Evolutionary conservation across 306 rosid genomes (phyloP).

Genomic region (Trifolium fragiferum): DNA sequence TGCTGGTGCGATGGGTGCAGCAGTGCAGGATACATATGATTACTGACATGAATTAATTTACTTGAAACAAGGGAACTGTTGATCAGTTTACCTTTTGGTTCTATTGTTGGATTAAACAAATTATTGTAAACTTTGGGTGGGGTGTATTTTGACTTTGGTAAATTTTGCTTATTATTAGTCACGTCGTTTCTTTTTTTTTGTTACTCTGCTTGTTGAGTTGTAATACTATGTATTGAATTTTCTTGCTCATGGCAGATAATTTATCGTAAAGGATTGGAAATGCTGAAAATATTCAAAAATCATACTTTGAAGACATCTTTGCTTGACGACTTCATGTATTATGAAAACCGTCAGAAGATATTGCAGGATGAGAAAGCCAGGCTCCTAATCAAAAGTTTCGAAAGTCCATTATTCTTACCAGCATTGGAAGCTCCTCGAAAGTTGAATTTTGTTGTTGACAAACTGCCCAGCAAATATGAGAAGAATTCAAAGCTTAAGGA

Average conservation of each 20-base stretch:
- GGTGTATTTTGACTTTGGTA: background rate
- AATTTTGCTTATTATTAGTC: background rate
- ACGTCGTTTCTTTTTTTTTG: background rate
- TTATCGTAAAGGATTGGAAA: slow-evolving; percentile 76
- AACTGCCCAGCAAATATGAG: slow-evolving; percentile 46
- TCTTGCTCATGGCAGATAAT: slow-evolving; percentile 62
- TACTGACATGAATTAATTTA: slow-evolving; percentile 10
- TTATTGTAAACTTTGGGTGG: background rate
- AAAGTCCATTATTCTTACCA: slow-evolving; percentile 55
- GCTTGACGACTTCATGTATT: slow-evolving; percentile 85
- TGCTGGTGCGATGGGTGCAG: slow-evolving; percentile 15
- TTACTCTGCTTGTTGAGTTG: background rate
- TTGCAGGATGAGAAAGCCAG: slow-evolving; percentile 88
- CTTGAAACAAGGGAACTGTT: background rate
- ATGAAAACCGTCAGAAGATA: slow-evolving; percentile 90
- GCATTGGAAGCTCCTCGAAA: slow-evolving; percentile 59
- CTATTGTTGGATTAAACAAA: background rate
- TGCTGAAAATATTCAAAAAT: slow-evolving; percentile 81
- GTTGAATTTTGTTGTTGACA: slow-evolving; percentile 56
- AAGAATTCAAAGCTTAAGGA: slow-evolving; percentile 42
- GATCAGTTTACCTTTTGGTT: slow-evolving; percentile 22
- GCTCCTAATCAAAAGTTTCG: slow-evolving; percentile 54
- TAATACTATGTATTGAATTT: slow-evolving; percentile 11
- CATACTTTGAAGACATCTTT: slow-evolving; percentile 79
- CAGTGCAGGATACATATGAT: background rate